Base-by-base conservation (phyloP, 148 eudicot genomes). In the Polygonum maritimum region DNA sequence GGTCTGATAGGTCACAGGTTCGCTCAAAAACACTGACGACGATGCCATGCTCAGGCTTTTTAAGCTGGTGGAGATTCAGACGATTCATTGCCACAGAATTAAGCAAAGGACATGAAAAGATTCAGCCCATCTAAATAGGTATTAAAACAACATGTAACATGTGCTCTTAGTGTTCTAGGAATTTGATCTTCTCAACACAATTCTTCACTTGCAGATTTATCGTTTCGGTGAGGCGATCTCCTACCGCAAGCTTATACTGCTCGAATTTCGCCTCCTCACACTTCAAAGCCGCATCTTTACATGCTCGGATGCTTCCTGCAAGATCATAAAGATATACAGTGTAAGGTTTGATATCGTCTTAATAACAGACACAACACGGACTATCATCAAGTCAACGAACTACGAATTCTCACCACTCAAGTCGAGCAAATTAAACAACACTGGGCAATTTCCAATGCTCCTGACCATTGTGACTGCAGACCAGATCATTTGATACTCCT, bases 401-500 rank as follows among this genome's bases (percentile, higher is more conserved):
- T 72, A 72, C 6, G 54, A 73, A 82, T 7, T 44, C 97, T 92
- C 80, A 94, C 98, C 98, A 78, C 92, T 92, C 72, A 94, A 83
- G 73, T 94, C 88, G 75, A 94, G 84, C 73, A 94, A 83, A 81
- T 90, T 94, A 82, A 90, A 90, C 54, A 87, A 76, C 48, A 90
- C 94, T 1, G 94, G 90, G 80, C 92, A 90, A 60, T 86, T 88
- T 26, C 85, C 94, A 45, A 94, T 77, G 79, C 84, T 88, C 79
- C 85, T 86, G 49, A 92, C 88, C 92, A 92, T 85, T 22, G 96
- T 90, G 55, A 88, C 85, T 26, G 98, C 87, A 54, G 88, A 85
- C 98, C 97, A 92, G 47, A 94, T 88, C 76, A 83, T 92, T 62
- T 89, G 92, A 65, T 89, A 83, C 63, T 94, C 98, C 75, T 94